Evolutionary conservation across 2,329 filamentous ascomycete species (phyloP).

Genomic region (Epichloe aotearoae): DNA sequence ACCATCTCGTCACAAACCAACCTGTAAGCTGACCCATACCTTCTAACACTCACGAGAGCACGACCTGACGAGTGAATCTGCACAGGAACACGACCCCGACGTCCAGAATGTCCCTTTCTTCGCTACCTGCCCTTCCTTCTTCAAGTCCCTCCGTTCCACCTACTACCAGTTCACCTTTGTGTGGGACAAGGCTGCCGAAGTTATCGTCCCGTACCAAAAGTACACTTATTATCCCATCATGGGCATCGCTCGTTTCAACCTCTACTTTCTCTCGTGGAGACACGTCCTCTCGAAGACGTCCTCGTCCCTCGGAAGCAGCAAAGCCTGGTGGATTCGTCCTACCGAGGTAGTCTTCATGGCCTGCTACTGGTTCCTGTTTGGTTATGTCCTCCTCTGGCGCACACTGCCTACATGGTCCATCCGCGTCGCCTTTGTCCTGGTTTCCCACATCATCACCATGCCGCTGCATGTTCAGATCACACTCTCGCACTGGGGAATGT

Average conservation of each 20-base stretch:
- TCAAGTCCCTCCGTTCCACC: conserved; percentile 47
- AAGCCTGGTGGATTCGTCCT: conserved; percentile 55
- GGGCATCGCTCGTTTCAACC: conserved; percentile 56
- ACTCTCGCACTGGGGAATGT: conserved; percentile 61
- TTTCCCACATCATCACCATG: conserved; percentile 53
- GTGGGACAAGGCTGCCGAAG: conserved; percentile 47
- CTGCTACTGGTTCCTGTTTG: conserved; percentile 56
- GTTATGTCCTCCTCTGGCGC: conserved; percentile 50
- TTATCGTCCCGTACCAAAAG: conserved; percentile 46
- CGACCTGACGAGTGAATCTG: background rate
- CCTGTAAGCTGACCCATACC: conserved; percentile 22
- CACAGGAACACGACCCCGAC: conserved; percentile 41
- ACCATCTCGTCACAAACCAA: conserved; percentile 53
- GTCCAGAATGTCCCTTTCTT: conserved; percentile 58
- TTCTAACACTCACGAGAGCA: background rate
- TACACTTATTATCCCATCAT: conserved; percentile 59
- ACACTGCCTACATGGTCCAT: conserved; percentile 43
- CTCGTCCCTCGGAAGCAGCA: conserved; percentile 38
- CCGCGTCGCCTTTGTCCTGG: conserved; percentile 47
- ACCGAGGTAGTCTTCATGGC: conserved; percentile 49
- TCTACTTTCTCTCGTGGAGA: conserved; percentile 54
- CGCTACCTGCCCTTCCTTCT: conserved; percentile 52
- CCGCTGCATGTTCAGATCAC: conserved; percentile 61
- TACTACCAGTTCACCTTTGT: conserved; percentile 54
- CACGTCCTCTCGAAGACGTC: conserved; percentile 46